Base-by-base conservation (phyloP, 495 filamentous ascomycete genomes). In the Hypoxylon cercidicola region DNA sequence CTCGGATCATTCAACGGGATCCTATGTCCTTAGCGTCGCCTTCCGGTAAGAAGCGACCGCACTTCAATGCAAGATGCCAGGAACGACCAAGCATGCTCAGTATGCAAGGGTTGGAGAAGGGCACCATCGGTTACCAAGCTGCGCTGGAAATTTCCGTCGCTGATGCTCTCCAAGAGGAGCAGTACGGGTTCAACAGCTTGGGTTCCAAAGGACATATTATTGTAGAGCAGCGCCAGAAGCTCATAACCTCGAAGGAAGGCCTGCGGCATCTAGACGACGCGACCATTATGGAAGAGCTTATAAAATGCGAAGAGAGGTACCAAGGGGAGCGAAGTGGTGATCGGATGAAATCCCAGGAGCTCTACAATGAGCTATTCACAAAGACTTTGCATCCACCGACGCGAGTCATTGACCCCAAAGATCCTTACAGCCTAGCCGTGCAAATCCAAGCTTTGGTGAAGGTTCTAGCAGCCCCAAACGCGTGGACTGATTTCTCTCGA, bases 401-500 rank as follows among this genome's bases (percentile, higher is more conserved):
- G 9, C 80, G 77, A 68, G 80, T 84, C 25, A 81, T 82, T 25
- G 86, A 87, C 40, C 77, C 78, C 30, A 77, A 79, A 43, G 83
- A 88, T 62, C 85, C 84, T 5, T 85, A 85, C 67, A 85, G 84
- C 48, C 71, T 87, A 4, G 77, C 81, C 21, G 85, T 87, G 8
- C 86, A 88, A 68, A 85, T 87, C 34, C 72, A 81, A 39, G 79
- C 83, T 15, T 67, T 89, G 10, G 82, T 87, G 41, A 79, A 82
- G 51, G 80, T 83, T 11, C 80, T 89, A 21, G 78, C 82, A 0
- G 72, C 79, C 8, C 78, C 81, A 32, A 83, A 84, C 51, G 77
- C 84, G 48, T 96, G 92, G 92, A 78, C 89, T 13, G 87, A 96
- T 70, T 93, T 96, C 66, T 89, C 88, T 40, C 77, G 88, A 20